Conservation (phyloP, 2,329 filamentous ascomycete species). For the Phialocephala subalpina region DNA sequence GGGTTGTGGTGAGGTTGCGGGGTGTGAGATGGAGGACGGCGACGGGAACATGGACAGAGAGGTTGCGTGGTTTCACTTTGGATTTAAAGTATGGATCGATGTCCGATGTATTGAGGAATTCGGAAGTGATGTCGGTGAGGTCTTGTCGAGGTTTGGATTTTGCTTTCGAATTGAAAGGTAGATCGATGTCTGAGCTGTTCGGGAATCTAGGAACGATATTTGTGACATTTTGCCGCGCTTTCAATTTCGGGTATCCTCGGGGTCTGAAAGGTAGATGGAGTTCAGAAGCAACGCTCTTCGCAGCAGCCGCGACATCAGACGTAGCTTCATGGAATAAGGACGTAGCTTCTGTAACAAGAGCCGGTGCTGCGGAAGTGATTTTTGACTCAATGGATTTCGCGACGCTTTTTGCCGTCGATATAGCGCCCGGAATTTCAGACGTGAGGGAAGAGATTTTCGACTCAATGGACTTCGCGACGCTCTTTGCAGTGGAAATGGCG, state of each 20-base stretch:
- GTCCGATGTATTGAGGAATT: not conserved
- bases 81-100: not conserved
- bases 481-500: not conserved
- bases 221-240: not conserved
- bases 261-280: not conserved
- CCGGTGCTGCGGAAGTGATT: not conserved
- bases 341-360: not conserved
- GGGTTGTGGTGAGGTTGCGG: not conserved
- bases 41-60: not conserved
- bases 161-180: not conserved
- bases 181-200: not conserved
- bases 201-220: not conserved
- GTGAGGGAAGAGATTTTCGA: constrained; percentile 6
- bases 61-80: not conserved
- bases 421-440: not conserved
- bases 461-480: not conserved
- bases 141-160: not conserved
- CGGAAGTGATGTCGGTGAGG: not conserved
- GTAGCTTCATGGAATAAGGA: not conserved
- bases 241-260: not conserved
- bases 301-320: not conserved
- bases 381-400: not conserved
- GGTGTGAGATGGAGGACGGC: not conserved
- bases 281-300: not conserved
- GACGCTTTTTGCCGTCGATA: not conserved